A percentile compares a stretch with the other conserved stretches of the same genome.
These are phyloP conservation scores for Cinchona pubescens DNA, from an alignment of 257 asterid genomes.

Conservation along the genomic window DNA sequence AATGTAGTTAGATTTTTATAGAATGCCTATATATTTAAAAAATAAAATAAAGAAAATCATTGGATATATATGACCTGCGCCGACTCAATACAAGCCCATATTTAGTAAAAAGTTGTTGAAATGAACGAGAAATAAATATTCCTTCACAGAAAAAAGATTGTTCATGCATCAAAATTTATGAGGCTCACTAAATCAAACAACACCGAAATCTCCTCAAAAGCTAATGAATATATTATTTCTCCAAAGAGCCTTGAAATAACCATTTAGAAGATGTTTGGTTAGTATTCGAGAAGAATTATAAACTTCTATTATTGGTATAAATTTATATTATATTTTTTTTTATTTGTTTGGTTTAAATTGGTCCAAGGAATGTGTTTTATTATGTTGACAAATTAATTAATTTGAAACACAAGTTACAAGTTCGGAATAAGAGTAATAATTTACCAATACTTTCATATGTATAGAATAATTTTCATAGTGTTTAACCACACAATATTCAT, in stretches of 20 bases:
- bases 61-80: neutral
- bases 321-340: too few species aligned
- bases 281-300: too few species aligned
- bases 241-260: neutral
- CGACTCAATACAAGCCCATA: neutral
- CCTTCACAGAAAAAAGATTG: neutral
- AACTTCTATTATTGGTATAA: too few species aligned
- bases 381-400: too few species aligned
- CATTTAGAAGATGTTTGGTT: too few species aligned
- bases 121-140: neutral
- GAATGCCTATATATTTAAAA: neutral
- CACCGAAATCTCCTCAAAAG: neutral
- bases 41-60: neutral
- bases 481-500: too few species aligned
- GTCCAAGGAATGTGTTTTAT: too few species aligned
- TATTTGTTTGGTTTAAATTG: too few species aligned
- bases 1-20: neutral
- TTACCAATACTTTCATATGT: too few species aligned
- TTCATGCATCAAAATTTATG: neutral
- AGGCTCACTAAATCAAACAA: neutral
- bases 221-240: neutral
- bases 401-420: too few species aligned
- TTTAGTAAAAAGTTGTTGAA: neutral
- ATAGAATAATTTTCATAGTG: too few species aligned
- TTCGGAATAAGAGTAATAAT: too few species aligned